Evolutionary conservation across 768 basidiomycete species (phyloP).

Genomic region (Termitomyces sp.): DNA sequence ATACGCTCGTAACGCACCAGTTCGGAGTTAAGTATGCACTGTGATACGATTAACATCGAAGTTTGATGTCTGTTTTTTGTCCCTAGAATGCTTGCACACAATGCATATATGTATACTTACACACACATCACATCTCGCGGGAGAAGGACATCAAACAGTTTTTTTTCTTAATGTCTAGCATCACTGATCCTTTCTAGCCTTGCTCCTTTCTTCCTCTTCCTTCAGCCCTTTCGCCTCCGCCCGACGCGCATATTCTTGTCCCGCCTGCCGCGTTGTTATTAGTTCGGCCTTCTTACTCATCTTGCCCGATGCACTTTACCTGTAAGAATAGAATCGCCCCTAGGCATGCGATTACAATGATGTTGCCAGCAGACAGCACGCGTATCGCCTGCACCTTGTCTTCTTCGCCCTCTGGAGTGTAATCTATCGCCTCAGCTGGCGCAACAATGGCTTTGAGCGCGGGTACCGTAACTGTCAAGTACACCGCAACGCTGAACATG

Average conservation of each 20-base stretch:
- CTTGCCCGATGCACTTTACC: constrained; percentile 38
- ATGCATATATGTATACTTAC: too few relatives aligned
- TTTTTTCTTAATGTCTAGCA: not conserved
- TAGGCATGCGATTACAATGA: constrained; percentile 72
- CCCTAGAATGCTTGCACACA: not conserved
- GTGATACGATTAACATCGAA: not conserved
- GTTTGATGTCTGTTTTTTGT: constrained; percentile 5
- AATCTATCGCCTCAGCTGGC: constrained; percentile 48
- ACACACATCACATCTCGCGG: constrained; percentile 1
- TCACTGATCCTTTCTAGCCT: constrained; percentile 35
- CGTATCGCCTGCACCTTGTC: constrained; percentile 79
- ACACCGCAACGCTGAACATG: constrained; percentile 74
- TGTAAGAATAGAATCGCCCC: constrained; percentile 66
- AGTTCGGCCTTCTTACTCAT: constrained; percentile 1
- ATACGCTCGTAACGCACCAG: too few relatives aligned
- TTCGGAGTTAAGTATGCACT: constrained; percentile 1
- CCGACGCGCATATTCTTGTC: constrained; percentile 80
- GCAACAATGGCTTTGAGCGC: constrained; percentile 71
- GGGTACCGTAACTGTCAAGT: constrained; percentile 80
- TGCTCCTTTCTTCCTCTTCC: constrained; percentile 25
- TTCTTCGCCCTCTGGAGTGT: constrained; percentile 32
- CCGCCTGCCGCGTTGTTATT: constrained; percentile 46
- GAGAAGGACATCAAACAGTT: not conserved
- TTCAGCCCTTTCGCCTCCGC: constrained; percentile 43
- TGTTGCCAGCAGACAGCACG: constrained; percentile 82